These are phyloP conservation scores for Globisporangium perplexum DNA, from an alignment of 352 stramenopile species.

Conservation along the genomic window DNA sequence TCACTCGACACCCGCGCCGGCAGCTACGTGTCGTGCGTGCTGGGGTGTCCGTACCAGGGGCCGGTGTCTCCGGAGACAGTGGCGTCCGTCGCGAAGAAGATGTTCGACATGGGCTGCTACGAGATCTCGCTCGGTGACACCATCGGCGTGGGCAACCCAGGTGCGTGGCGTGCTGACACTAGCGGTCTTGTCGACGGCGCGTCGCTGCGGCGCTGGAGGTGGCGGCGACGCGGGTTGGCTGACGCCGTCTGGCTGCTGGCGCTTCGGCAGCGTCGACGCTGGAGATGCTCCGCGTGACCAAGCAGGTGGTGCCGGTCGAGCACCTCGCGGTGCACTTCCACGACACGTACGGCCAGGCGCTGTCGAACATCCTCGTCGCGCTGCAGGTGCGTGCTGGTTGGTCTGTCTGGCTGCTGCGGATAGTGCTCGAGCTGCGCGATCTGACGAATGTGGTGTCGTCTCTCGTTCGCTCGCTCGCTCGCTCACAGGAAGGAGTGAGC, in stretches of 20 bases:
- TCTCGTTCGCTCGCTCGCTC: neutral
- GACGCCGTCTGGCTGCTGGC: neutral
- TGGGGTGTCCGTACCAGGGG: slow-evolving; percentile 96
- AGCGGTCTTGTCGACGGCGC: too few species aligned
- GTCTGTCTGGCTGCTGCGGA: too few species aligned
- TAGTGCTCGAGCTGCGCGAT: too few species aligned
- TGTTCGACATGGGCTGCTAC: slow-evolving; percentile 94
- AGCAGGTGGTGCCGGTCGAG: slow-evolving; percentile 76
- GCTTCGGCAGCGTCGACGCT: slow-evolving; percentile 56
- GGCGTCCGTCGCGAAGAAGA: slow-evolving; percentile 64
- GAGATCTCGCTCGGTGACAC: slow-evolving; percentile 94
- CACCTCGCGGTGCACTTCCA: slow-evolving; percentile 96
- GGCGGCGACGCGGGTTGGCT: too few species aligned
- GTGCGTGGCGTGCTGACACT: slow-evolving; percentile 13
- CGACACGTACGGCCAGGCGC: slow-evolving; percentile 95
- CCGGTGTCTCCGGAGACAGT: slow-evolving; percentile 80
- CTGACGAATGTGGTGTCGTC: neutral
- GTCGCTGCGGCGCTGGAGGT: too few species aligned
- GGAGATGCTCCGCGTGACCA: slow-evolving; percentile 73
- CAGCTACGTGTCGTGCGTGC: slow-evolving; percentile 95
- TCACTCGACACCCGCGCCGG: neutral
- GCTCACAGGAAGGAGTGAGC: slow-evolving; percentile 80
- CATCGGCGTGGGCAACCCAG: slow-evolving; percentile 90
- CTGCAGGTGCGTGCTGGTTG: slow-evolving; percentile 46
- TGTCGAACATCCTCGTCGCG: slow-evolving; percentile 93